Conservation (phyloP, 805 yeast species). For the Wickerhamomyces sydowiorum region DNA sequence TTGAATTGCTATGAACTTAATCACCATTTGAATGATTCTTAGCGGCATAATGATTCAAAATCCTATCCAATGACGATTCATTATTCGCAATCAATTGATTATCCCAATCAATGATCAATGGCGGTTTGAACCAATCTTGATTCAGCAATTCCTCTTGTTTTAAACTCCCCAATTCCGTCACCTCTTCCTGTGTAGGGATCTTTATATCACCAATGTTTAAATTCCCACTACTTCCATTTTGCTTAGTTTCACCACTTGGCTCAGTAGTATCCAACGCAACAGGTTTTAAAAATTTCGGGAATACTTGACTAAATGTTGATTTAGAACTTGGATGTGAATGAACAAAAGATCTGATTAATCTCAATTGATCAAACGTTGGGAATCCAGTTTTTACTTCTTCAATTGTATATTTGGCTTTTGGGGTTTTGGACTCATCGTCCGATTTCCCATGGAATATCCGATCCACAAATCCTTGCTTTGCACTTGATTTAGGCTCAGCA, state of each 20-base stretch:
- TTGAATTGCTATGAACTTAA: neutral
- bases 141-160: conserved; percentile 4
- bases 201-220: neutral
- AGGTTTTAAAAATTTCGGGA: conserved; percentile 19
- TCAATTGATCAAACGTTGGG: conserved; percentile 23
- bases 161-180: neutral
- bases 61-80: conserved; percentile 30
- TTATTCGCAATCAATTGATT: conserved; percentile 48
- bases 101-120: conserved; percentile 61
- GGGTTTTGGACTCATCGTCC: neutral
- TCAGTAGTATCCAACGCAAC: conserved; percentile 2
- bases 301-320: conserved; percentile 11
- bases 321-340: conserved; percentile 3
- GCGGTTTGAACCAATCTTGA: conserved; percentile 29
- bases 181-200: neutral
- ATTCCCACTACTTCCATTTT: neutral
- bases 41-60: conserved; percentile 12
- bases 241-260: neutral
- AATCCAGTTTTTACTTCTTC: conserved; percentile 8
- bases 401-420: conserved; percentile 1
- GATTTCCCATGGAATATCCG: neutral
- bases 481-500: conserved; percentile 20
- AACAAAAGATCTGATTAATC: conserved; percentile 13
- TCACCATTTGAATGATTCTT: neutral
- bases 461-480: neutral